These are phyloP conservation scores for Magnusiomyces paraingens DNA, from an alignment of 1,139 yeast genomes.

Conservation along the genomic window DNA sequence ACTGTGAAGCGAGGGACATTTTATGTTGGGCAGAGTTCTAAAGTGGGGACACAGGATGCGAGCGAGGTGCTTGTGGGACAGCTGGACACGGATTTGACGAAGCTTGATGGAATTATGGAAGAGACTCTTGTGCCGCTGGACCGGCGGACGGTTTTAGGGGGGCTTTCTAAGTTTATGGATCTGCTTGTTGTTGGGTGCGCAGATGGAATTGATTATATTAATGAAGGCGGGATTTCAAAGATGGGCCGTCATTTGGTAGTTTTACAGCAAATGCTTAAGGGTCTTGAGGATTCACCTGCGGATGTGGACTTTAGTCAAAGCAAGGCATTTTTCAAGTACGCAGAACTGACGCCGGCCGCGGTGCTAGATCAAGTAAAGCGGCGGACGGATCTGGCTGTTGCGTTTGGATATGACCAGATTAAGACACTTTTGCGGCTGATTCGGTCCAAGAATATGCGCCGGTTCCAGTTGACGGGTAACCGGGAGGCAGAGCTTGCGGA, in stretches of 20 bases:
- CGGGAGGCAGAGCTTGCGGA: conserved; percentile 27
- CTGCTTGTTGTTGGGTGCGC: conserved; percentile 56
- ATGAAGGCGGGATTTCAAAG: conserved; percentile 60
- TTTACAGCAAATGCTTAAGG: conserved; percentile 68
- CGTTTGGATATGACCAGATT: conserved; percentile 24
- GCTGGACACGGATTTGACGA: conserved; percentile 53
- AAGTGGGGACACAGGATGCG: conserved; percentile 53
- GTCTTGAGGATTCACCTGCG: conserved; percentile 50
- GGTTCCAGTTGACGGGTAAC: conserved; percentile 25
- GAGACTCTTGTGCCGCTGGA: conserved; percentile 29
- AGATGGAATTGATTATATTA: conserved; percentile 47
- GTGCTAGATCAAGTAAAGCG: conserved; percentile 23
- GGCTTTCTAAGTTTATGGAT: conserved; percentile 54
- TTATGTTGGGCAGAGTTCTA: conserved; percentile 29
- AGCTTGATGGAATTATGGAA: conserved; percentile 40
- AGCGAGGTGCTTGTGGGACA: conserved; percentile 41
- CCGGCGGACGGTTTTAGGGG: conserved; percentile 36
- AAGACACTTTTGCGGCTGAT: conserved; percentile 26
- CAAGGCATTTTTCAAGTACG: conserved; percentile 51
- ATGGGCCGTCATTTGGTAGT: conserved; percentile 63
- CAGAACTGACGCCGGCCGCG: conserved; percentile 32
- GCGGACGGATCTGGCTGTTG: conserved; percentile 12
- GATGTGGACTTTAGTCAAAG: conserved; percentile 55
- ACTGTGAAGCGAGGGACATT: conserved; percentile 35
- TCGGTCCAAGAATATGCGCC: conserved; percentile 23